phyloP scores from a whole-genome alignment of 768 basidiomycete genomes.

The Mycena galopus region DNA sequence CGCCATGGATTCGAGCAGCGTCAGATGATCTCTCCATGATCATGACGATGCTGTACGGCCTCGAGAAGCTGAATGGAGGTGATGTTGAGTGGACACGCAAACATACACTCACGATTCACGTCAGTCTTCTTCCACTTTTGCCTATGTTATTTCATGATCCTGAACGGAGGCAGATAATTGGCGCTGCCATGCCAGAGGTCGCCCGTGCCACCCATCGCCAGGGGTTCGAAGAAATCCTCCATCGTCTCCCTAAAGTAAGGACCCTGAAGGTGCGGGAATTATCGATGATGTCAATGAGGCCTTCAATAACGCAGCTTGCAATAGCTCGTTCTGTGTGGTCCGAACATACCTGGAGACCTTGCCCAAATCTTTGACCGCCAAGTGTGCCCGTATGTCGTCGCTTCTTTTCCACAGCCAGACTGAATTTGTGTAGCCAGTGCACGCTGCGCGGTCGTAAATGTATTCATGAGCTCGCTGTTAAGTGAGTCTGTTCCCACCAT shows the following conservation, averaged over 20 bases:
- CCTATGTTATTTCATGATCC: not conserved
- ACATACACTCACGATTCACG: conserved; percentile 48
- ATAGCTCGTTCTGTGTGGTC: conserved; percentile 41
- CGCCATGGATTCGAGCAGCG: conserved; percentile 41
- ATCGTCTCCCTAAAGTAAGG: conserved; percentile 40
- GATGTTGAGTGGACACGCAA: conserved; percentile 48
- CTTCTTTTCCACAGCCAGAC: not conserved
- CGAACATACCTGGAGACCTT: conserved; percentile 29
- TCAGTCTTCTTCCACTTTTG: conserved; percentile 27
- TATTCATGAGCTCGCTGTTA: conserved; percentile 18
- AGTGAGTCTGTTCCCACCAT: conserved; percentile 12
- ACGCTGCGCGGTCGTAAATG: conserved; percentile 20
- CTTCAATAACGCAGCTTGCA: not conserved
- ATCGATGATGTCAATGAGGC: not conserved
- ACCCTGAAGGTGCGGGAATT: conserved; percentile 35
- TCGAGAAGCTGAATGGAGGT: conserved; percentile 47
- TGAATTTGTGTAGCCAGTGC: conserved; percentile 19
- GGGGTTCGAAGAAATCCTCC: conserved; percentile 42
- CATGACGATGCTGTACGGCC: conserved; percentile 49
- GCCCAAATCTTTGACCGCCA: not conserved
- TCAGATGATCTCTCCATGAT: conserved; percentile 47
- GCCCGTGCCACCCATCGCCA: not conserved
- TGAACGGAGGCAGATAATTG: conserved; percentile 37
- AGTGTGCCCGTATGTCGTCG: conserved; percentile 20
- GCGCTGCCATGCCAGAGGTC: conserved; percentile 33